Base-by-base conservation (phyloP, 192 early-diverging fungal species). In the Jimgerdemannia lactiflua region DNA sequence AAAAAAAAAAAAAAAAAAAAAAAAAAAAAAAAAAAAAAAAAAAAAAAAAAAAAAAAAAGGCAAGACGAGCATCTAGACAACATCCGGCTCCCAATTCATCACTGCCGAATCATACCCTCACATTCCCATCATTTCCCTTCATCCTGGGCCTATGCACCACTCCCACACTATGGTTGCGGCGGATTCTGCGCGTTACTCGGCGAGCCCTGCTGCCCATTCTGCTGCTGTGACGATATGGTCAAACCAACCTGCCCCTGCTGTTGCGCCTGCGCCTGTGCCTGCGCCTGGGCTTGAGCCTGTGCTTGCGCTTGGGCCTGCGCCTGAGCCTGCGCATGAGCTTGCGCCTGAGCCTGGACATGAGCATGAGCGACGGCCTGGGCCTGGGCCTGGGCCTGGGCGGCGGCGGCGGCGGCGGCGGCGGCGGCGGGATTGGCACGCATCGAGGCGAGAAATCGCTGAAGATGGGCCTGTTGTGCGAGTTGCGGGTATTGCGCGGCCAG, bases 401-500 rank as follows among this genome's bases (percentile, higher is more conserved):
- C 20, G 43, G 71, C 40, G 44, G 69, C 44, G 69, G 76, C 4
- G 71, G 74, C 75, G 3, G 72, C 20, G 43, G 71, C 40, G 44
- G 69, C 44, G 69, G 76, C 4, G 71, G 74, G 42, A 69, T 72
- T 39, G 77, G 79, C 20, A 70, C 74, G 14, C 73, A 70, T 66
- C 77, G 79, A 10, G 78, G 80, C 43, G 73, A 59, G 81, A 64
- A 74, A 76, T 44, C 75, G 77, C 14, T 67, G 71, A n/a, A 69
- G 74, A 19, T 80, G 84, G 2, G 65, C 65, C 18, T 81, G 84
- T 39, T 74, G 73, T 29, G 71, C 75, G 64, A 71, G 74, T 54
- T 78, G 77, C 43, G 69, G 77, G 3, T 74, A 74, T 63, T 83
- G 82, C 74, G 78, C 79, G n/a, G 77, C 77, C n/a, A 76, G 79